phyloP scores from a whole-genome alignment of 805 yeast species.

The Tetrapisispora fleetii region DNA sequence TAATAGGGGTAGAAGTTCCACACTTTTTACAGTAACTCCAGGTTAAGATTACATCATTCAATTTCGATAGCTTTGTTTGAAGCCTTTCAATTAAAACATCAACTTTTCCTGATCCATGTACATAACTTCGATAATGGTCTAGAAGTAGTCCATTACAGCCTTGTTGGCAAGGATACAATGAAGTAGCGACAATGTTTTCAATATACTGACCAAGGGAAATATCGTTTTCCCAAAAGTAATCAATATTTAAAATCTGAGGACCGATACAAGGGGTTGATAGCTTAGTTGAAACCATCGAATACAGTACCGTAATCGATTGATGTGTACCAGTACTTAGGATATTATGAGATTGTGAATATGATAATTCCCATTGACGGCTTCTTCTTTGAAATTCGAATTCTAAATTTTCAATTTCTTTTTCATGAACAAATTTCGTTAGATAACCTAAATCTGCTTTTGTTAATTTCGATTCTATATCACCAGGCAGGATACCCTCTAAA shows the following conservation, averaged over 20 bases:
- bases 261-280: conserved; percentile 90
- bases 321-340: conserved; percentile 63
- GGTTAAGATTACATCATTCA: conserved; percentile 62
- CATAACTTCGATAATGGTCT: conserved; percentile 79
- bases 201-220: conserved; percentile 81
- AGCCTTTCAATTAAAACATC: conserved; percentile 63
- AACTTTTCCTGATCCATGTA: conserved; percentile 76
- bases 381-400: conserved; percentile 26
- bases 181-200: conserved; percentile 67
- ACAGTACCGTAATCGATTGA: conserved; percentile 68
- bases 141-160: conserved; percentile 64
- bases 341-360: conserved; percentile 41
- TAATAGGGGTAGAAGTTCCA: conserved; percentile 60
- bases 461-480: conserved; percentile 21
- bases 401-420: conserved; percentile 25
- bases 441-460: conserved; percentile 26
- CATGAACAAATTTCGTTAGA: conserved; percentile 26
- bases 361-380: conserved; percentile 60
- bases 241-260: conserved; percentile 75
- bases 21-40: conserved; percentile 91
- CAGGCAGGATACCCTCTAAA: conserved; percentile 5
- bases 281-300: conserved; percentile 71
- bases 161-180: conserved; percentile 60
- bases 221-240: conserved; percentile 85
- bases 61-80: conserved; percentile 46